phyloP scores from a whole-genome alignment of 352 stramenopile genomes.

The Phytophthora pini region DNA sequence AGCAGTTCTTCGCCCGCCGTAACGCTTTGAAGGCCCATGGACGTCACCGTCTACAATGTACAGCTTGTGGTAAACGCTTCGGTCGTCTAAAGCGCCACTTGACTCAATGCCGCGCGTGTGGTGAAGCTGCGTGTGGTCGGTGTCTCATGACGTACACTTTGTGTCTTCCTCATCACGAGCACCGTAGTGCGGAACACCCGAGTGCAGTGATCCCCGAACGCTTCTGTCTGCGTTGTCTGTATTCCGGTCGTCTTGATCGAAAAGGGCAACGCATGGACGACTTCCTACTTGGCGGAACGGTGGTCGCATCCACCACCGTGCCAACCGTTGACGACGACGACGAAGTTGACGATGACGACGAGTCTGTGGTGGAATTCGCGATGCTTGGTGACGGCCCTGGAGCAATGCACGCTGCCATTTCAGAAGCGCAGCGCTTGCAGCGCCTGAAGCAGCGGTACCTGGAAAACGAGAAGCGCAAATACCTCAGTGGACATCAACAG shows the following conservation, averaged over 20 bases:
- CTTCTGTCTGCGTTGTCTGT: slow-evolving; percentile 72
- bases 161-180: slow-evolving; percentile 61
- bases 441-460: slow-evolving; percentile 45
- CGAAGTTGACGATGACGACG: slow-evolving; percentile 34
- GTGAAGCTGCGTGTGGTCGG: slow-evolving; percentile 56
- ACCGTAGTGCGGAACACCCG: slow-evolving; percentile 60
- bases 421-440: slow-evolving; percentile 37
- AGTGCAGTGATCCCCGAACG: slow-evolving; percentile 70
- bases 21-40: slow-evolving; percentile 39
- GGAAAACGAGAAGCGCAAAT: slow-evolving; percentile 49
- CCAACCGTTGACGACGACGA: slow-evolving; percentile 40
- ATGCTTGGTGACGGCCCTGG: slow-evolving; percentile 26
- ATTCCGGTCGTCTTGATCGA: slow-evolving; percentile 57
- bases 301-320: slow-evolving; percentile 16
- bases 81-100: slow-evolving; percentile 48
- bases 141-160: slow-evolving; percentile 67
- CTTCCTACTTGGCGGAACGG: slow-evolving; percentile 31
- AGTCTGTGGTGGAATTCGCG: slow-evolving; percentile 33
- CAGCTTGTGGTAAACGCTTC: slow-evolving; percentile 47
- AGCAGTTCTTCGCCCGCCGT: slow-evolving; percentile 41
- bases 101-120: slow-evolving; percentile 59
- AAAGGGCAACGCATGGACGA: slow-evolving; percentile 56
- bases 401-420: slow-evolving; percentile 36
- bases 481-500: slow-evolving; percentile 26
- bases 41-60: slow-evolving; percentile 46